These are phyloP conservation scores for Xylaria sp. DNA, from an alignment of 2,329 filamentous ascomycete species.

Conservation along the genomic window DNA sequence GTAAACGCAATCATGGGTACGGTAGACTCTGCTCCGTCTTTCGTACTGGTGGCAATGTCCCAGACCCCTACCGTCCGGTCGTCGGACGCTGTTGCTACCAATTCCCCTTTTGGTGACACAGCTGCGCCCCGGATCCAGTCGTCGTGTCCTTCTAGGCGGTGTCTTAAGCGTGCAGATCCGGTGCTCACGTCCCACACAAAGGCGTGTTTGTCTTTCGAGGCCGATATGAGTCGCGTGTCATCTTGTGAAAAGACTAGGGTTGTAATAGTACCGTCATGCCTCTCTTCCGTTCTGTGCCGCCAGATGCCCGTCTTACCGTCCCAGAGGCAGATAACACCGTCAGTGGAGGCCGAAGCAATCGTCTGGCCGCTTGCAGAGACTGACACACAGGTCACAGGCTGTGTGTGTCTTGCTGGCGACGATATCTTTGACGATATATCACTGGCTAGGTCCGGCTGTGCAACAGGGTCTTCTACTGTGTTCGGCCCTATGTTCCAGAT, in stretches of 20 bases:
- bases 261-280: not conserved
- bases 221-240: not conserved
- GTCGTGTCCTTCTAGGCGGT: not conserved
- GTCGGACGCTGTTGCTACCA: conserved; percentile 1
- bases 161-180: not conserved
- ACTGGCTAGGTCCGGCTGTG: too few relatives aligned
- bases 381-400: not conserved
- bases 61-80: not conserved
- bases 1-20: not conserved
- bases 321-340: conserved; percentile 1
- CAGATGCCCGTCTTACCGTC: not conserved
- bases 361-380: not conserved
- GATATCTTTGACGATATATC: too few relatives aligned
- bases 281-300: not conserved
- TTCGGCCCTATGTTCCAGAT: not conserved
- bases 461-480: not conserved
- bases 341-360: not conserved
- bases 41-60: not conserved
- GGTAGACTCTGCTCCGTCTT: not conserved
- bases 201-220: not conserved
- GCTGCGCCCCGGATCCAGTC: not conserved
- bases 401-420: not conserved
- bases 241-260: not conserved
- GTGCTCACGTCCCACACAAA: not conserved
- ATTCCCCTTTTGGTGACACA: not conserved